Evolutionary conservation across 2,329 filamentous ascomycete species (phyloP), one percentile per base, ranked within the genome.

Genomic region (Annulohypoxylon truncatum): DNA sequence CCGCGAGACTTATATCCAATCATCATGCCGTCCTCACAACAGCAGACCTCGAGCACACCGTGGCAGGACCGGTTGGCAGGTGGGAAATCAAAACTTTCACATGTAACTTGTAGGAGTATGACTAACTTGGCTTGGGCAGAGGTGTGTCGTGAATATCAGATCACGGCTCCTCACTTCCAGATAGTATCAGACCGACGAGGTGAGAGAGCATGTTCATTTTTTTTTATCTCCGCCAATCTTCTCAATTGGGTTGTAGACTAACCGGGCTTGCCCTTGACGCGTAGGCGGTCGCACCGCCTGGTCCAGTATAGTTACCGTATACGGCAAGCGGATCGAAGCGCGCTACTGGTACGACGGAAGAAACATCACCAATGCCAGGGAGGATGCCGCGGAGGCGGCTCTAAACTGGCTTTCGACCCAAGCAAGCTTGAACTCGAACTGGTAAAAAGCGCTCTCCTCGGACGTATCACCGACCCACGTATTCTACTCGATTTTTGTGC

Each of bases 321-420:
- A 87, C 72, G 90, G 89, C 57, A 81, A 85, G 53, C 84, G 81
- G 48, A 85, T 92, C 73, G 77, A 85, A n/a, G 93, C 93, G 48
- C 88, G 93, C 68, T 97, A 89, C 80, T 97, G 93, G 93, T 97
- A 97, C 80, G 94, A 96, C 78, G 93, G 93, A 66, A 89, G 93
- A 77, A 93, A 93, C 76, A 85, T 95, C 78, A 89, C 94, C 83
- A 96, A 96, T 75, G 93, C 93, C 63, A 90, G 89, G 80, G 94
- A 97, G 79, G 94, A 97, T 77, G 94, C 93, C n/a, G 93, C 94
- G 70, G 93, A 97, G 80, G 86, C 91, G 67, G 93, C 93, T 24
- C 79, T 92, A 66, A 86, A 84, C 74, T 86, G 84, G 79, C 78
- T 92, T 58, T 80, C 71, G 46, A 71, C 65, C 61, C 77, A 77